Evolutionary conservation across 1,139 yeast species (phyloP).

Genomic region (Protomyces gravidus): DNA sequence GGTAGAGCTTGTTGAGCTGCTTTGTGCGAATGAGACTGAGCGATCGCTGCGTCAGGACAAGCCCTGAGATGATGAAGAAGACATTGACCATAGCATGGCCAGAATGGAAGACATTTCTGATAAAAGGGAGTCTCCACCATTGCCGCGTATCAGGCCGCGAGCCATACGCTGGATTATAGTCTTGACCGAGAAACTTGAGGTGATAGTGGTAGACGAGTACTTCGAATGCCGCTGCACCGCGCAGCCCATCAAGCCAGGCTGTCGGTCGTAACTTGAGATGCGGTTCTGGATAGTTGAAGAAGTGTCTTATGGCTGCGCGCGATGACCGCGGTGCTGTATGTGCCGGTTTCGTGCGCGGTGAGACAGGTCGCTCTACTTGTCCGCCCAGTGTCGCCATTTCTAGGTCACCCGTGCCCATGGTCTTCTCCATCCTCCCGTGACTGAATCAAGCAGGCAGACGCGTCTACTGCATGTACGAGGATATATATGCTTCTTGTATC

Average conservation of each 20-base stretch:
- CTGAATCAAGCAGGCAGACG: too few species aligned
- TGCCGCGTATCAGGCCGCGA: conserved; percentile 3
- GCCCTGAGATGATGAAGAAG: conserved; percentile 22
- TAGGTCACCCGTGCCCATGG: too few species aligned
- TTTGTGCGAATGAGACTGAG: conserved; percentile 3
- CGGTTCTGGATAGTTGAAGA: neutral
- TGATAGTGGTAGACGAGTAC: conserved; percentile 24
- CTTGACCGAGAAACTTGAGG: conserved; percentile 5
- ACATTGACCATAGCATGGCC: conserved; percentile 27
- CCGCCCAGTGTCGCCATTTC: too few species aligned
- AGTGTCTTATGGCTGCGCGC: neutral
- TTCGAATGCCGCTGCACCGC: conserved; percentile 20
- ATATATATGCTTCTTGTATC: too few species aligned
- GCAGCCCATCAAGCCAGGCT: conserved; percentile 23
- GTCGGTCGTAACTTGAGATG: conserved; percentile 7
- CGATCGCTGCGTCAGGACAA: conserved; percentile 19
- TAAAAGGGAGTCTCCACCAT: conserved; percentile 24
- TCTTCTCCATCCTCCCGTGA: too few species aligned
- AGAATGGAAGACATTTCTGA: conserved; percentile 15
- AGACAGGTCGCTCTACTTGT: too few species aligned
- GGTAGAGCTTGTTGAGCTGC: conserved; percentile 9
- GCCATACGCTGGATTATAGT: conserved; percentile 8
- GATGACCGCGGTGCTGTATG: too few species aligned
- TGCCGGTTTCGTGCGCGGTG: too few species aligned
- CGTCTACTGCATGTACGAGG: too few species aligned